A percentile compares a stretch with the other conserved stretches of the same genome.
phyloP scores from a whole-genome alignment of 139 green algal genomes.

The Volvox reticuliferus region DNA sequence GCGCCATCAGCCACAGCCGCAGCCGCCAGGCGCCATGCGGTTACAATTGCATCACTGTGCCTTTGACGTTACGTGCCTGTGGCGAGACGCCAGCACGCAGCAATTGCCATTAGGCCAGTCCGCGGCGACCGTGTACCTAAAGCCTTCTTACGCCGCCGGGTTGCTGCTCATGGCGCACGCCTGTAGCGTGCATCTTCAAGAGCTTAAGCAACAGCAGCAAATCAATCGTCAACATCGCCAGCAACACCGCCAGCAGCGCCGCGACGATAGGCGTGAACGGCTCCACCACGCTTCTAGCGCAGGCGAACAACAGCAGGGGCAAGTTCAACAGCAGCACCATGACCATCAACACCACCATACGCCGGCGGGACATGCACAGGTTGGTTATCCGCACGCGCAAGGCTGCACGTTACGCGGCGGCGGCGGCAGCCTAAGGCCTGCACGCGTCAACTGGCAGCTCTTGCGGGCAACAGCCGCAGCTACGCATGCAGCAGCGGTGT shows the following conservation, averaged over 20 bases:
- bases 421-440: not conserved
- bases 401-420: not conserved
- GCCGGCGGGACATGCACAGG: not conserved
- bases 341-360: not conserved
- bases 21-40: not conserved
- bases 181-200: constrained; percentile 22
- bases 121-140: constrained; percentile 29
- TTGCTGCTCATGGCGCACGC: constrained; percentile 45
- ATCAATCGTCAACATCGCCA: not conserved
- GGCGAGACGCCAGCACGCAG: constrained; percentile 35
- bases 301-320: not conserved
- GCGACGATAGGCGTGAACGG: not conserved
- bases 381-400: not conserved
- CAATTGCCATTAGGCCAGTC: not conserved
- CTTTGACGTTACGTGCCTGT: constrained; percentile 38
- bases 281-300: not conserved
- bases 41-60: constrained; percentile 47
- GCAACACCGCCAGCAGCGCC: not conserved
- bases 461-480: constrained; percentile 10
- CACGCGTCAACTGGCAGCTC: constrained; percentile 42
- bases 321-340: not conserved
- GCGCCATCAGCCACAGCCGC: not conserved
- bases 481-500: constrained; percentile 23
- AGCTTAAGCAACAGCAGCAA: not conserved
- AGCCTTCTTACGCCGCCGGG: constrained; percentile 23